Evolutionary conservation across 768 basidiomycete genomes (phyloP), one percentile per base, ranked within the genome.

Genomic region (Leccinum longicurvipes): DNA sequence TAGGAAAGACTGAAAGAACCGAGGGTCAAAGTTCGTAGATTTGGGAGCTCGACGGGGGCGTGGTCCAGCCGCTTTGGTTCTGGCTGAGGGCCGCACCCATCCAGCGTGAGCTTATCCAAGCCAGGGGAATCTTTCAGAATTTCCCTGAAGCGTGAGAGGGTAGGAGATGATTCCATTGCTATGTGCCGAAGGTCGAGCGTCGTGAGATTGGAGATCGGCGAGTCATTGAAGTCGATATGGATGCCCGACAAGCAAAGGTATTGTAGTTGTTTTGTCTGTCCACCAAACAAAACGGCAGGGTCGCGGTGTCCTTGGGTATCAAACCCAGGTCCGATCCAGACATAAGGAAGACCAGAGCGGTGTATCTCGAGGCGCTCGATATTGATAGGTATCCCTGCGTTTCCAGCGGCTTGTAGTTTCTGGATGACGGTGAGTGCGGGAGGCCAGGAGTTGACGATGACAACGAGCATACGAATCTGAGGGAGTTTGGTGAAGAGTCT

Each of bases 361-460:
- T 87, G 85, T 25, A 91, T 67, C 68, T 89, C 87, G 59, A 89
- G 71, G 27, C 81, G 81, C 59, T 85, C 77, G n/a, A 91, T 65
- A 39, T 70, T 72, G 57, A 80, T 73, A 17, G 76, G 69, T 25
- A 63, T 57, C 3, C 73, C 70, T 11, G 68, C 56, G 27, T 60
- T 61, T 8, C 73, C 75, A 3, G 74, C 72, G 4, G 63, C 55
- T 50, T 72, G 71, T 50, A 89, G 69, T 57, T 74, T 78, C 51
- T 82, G 75, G 55, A 89, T 67, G 51, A 83, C 72, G 4, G 74
- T 71, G 15, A 83, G 72, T 3, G 78, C 75, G 10, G 82, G 75
- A 31, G 81, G 77, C 82, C 83, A 83, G 51, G 76, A 72, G 32
- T 82, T 75, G 53, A 85, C 74, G 55, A 84, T 73, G 62, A 86